Percentiles rank a stretch among this genome's conserved stretches.
These are phyloP conservation scores for Apophysomyces trapeziformis DNA, from an alignment of 371 early-diverging fungal genomes.

Conservation along the genomic window DNA sequence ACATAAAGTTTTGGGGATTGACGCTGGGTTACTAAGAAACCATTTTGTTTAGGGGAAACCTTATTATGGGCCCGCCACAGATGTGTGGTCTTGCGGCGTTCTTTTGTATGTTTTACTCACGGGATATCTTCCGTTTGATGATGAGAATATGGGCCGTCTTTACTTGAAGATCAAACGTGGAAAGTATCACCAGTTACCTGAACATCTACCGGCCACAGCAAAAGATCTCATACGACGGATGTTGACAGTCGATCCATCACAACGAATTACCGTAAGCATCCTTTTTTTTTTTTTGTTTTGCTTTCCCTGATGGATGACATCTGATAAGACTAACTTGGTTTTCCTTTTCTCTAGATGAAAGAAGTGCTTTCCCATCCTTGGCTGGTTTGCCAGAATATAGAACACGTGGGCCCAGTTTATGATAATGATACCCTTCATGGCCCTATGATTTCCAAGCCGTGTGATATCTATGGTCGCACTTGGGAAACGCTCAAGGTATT, in stretches of 20 bases:
- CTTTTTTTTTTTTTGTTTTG: neutral
- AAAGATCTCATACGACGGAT: constrained; percentile 54
- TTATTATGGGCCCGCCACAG: constrained; percentile 75
- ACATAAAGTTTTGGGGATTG: constrained; percentile 47
- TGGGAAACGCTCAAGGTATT: constrained; percentile 48
- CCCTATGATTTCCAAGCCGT: constrained; percentile 22
- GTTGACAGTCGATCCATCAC: constrained; percentile 36
- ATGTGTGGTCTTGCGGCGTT: constrained; percentile 81
- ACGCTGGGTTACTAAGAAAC: constrained; percentile 48
- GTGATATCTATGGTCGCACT: constrained; percentile 37
- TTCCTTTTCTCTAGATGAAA: constrained; percentile 26
- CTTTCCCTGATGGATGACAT: too few relatives aligned
- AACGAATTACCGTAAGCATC: constrained; percentile 43
- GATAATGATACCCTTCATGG: constrained; percentile 16
- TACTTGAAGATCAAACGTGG: constrained; percentile 63
- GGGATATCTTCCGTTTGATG: constrained; percentile 84
- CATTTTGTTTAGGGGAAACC: constrained; percentile 70
- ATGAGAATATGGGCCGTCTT: constrained; percentile 70
- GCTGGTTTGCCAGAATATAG: constrained; percentile 18
- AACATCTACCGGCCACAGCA: constrained; percentile 59
- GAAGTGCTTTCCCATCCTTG: constrained; percentile 43
- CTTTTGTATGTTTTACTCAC: constrained; percentile 70
- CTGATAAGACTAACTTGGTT: constrained; percentile 6
- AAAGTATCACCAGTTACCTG: constrained; percentile 54
- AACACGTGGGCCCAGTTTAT: constrained; percentile 8